phyloP scores from a whole-genome alignment of 1,284 basidiomycete species.

The Rhodotorula sp. region DNA sequence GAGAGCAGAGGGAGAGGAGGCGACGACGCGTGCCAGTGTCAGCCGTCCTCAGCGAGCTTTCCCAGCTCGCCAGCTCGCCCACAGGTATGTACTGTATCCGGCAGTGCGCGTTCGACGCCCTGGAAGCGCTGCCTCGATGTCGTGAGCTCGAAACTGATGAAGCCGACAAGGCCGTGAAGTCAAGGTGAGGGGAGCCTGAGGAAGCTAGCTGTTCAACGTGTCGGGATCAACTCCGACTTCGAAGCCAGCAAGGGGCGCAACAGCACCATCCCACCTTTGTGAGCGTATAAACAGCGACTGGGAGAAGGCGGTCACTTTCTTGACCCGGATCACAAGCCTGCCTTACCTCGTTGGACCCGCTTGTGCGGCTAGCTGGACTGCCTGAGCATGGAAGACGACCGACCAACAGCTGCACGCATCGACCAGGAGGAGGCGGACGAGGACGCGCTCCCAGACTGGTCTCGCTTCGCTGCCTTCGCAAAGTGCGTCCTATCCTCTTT shows the following conservation, averaged over 20 bases:
- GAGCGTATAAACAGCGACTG: neutral
- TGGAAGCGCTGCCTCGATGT: neutral
- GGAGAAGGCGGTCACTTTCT: too few species aligned
- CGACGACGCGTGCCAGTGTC: too few species aligned
- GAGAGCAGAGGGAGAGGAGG: neutral
- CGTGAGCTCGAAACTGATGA: neutral
- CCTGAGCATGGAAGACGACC: slow-evolving; percentile 36
- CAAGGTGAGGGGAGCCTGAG: neutral
- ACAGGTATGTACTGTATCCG: too few species aligned
- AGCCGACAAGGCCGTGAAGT: neutral
- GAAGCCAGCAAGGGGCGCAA: too few species aligned
- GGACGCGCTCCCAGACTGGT: slow-evolving; percentile 62
- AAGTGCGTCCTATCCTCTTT: slow-evolving; percentile 38
- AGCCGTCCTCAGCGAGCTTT: too few species aligned
- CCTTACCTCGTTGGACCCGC: neutral
- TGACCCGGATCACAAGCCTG: neutral
- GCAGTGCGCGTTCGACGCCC: too few species aligned
- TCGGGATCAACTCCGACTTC: too few species aligned
- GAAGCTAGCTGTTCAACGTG: too few species aligned
- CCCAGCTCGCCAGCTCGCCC: too few species aligned
- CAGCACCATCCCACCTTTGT: neutral
- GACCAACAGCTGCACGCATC: slow-evolving; percentile 29
- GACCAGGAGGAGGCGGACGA: slow-evolving; percentile 58
- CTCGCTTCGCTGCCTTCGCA: slow-evolving; percentile 55
- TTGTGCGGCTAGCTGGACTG: neutral